Base-by-base conservation (phyloP, 2,329 filamentous ascomycete genomes). In the Apiospora malaysiana region DNA sequence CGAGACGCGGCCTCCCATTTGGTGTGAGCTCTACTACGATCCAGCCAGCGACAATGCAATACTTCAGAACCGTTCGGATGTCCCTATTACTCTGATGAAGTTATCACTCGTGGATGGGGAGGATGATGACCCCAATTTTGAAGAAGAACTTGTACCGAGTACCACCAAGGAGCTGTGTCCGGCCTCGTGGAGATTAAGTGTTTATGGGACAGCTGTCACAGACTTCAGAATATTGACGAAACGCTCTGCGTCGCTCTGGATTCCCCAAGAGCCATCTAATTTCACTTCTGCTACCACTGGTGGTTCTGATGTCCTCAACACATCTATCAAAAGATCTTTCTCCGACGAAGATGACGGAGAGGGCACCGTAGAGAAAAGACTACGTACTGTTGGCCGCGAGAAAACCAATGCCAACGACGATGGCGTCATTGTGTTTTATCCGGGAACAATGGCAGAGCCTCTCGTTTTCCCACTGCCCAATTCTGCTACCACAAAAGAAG, bases 1-100 rank as follows among this genome's bases (percentile, higher is more conserved):
- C 59, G 82, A 83, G 63, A 80, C 81, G 9, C 81, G 85, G 21
- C 86, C 86, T 21, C 83, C 85, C 5, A 75, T 90, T n/a, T 89
- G 86, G 86, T 89, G 87, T 77, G 87, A 89, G 77, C 81, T 90
- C 46, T 90, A 89, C 75, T 90, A 89, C 74, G 86, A 90, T 77
- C 87, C 88, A 21, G 81, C 84, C 73, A 89, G 87, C 79, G 88
- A 90, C 77, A 85, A 86, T 77, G 84, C 88, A 74, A 87, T 90
- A 71, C 83, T 90, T 37, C 78, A 85, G 68, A 90, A 89, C 78
- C 83, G 82, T 71, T 89, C 87, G 21, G 85, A 89, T 47, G 82
- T 85, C 1, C 87, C 88, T 59, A 85, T 90, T 69, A 80, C 81
- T 32, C 80, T 90, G 42, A 82, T 83, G 25, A 82, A 84, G 69